A percentile compares a stretch with the other conserved stretches of the same genome.
Evolutionary conservation across 352 stramenopile species (phyloP).

Genomic region (Phytophthora vignae): DNA sequence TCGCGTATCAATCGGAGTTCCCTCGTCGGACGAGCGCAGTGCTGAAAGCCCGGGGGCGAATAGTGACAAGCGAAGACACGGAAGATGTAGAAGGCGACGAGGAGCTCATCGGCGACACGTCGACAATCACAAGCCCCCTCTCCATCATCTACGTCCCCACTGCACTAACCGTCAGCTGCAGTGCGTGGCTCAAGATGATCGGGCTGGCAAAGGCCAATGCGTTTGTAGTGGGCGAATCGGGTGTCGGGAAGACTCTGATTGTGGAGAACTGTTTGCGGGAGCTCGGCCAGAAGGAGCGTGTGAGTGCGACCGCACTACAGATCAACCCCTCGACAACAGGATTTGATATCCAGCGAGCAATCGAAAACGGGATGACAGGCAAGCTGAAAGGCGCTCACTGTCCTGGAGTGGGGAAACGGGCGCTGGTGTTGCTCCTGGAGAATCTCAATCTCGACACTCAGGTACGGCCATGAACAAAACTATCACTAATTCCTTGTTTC

Average conservation of each 20-base stretch:
- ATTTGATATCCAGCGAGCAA: conserved; percentile 44
- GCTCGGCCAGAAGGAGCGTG: conserved; percentile 41
- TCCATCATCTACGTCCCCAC: conserved; percentile 64
- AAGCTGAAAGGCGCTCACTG: conserved; percentile 72
- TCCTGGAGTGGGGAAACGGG: conserved; percentile 53
- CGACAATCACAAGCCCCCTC: conserved; percentile 29
- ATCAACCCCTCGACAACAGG: conserved; percentile 34
- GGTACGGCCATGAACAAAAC: conserved; percentile 26
- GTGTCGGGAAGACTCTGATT: conserved; percentile 60
- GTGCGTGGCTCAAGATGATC: conserved; percentile 49
- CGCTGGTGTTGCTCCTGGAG: conserved; percentile 56
- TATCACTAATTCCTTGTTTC: neutral
- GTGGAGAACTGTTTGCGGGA: conserved; percentile 48
- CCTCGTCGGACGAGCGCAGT: conserved; percentile 42
- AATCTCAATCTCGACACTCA: conserved; percentile 68
- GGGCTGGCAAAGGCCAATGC: conserved; percentile 49
- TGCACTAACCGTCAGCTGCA: conserved; percentile 38
- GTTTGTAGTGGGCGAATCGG: conserved; percentile 58
- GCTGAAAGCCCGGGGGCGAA: conserved; percentile 35
- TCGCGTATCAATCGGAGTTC: conserved; percentile 35
- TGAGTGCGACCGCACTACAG: conserved; percentile 46
- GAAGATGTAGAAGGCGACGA: conserved; percentile 31
- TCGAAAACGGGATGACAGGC: conserved; percentile 52
- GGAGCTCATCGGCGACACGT: conserved; percentile 30
- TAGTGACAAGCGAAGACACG: conserved; percentile 29